Base-by-base conservation (phyloP, 2,329 filamentous ascomycete species). In the Botryotinia globosa region DNA sequence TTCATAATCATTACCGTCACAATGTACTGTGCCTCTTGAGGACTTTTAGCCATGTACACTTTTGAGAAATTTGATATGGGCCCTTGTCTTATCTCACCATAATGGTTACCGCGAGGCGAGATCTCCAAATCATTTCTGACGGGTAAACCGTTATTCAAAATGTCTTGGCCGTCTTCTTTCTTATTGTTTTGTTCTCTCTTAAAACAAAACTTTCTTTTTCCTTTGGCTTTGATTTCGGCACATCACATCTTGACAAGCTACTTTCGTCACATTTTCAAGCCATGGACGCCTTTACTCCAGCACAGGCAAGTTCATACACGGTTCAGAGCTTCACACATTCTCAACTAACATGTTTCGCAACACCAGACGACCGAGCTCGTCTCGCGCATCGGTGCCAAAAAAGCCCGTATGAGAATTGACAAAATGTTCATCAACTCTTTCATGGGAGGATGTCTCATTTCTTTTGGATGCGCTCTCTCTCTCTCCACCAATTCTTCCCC, bases 341-440 rank as follows among this genome's bases (percentile, higher is more conserved):
- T 25, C 34, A 63, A n/a, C 58, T 71, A 42, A 71, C 59, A 71
- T 64, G 65, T 25, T 56, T 65, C 34, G 22, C 32, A 16, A n/a
- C 25, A 7, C 18, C 39, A 88, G 80, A 84, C 86, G 51, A 84
- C 84, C 12, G 85, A 88, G 79, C 80, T 87, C 25, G 81, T 86
- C 72, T 84, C 83, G 1, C 83, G 85, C 18, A 82, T 84, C n/a
- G 87, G 86, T 8, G 81, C 82, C 39, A 82, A 82, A 70, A 88
- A 88, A 77, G 85, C 85, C 16, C 83, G 85, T 72, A 87, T 85
- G 84, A 82, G 85, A 16, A 79, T 84, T 6, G 84, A 87, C 77
- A 88, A 87, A 75, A 81, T 87, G 58, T 87, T 88, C 75, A 76
- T 86, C 63, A 86, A 84, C 73, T 80, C 84, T 6, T 82, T 87